Base-by-base conservation (phyloP, 2,329 filamentous ascomycete species). In the Cladosporium sp. region DNA sequence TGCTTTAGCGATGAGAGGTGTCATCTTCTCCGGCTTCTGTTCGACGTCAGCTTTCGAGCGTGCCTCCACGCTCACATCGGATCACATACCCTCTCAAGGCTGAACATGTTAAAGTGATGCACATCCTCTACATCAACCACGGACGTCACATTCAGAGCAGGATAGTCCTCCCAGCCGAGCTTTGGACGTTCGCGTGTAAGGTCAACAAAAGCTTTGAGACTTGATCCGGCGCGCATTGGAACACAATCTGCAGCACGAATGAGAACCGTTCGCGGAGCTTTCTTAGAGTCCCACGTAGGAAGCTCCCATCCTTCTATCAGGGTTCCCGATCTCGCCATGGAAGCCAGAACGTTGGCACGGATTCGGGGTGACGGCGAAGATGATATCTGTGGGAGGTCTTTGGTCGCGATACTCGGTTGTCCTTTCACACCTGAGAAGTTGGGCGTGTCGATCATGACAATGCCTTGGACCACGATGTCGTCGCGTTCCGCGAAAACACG, bases 361-460 rank as follows among this genome's bases (percentile, higher is more conserved):
- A 56, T 56, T 11, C 51, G 25, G 1, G 25, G 51, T n/a, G 51
- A 56, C 3, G 51, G 25, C 21, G 39, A 46, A 23, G 39, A 46
- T 21, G 39, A 46, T 1, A 46, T 46, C 1, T 46, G n/a, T 23
- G 39, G 39, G 7, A 46, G n/a, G 7, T 46, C 39, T 10, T 46
- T 46, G 39, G 39, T 46, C 39, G 39, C 39, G 23, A 28, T 56
- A n/a, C 26, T 28, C 2, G 51, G 23, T 28, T 28, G 10, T 18
- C 30, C 23, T 13, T 56, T 56, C 2, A 56, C 51, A 10, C 23
- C 23, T n/a, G 25, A 32, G 23, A 56, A 28, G 30, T 46, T 46
- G 51, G 30, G 30, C 10, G 51, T 28, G 30, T 56, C 51, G 51
- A 56, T 56, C 51, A 56, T 56, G 30, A 56, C 21, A 32, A 56